phyloP scores from a whole-genome alignment of 2,329 filamentous ascomycete genomes.

The Colletotrichum magnum region DNA sequence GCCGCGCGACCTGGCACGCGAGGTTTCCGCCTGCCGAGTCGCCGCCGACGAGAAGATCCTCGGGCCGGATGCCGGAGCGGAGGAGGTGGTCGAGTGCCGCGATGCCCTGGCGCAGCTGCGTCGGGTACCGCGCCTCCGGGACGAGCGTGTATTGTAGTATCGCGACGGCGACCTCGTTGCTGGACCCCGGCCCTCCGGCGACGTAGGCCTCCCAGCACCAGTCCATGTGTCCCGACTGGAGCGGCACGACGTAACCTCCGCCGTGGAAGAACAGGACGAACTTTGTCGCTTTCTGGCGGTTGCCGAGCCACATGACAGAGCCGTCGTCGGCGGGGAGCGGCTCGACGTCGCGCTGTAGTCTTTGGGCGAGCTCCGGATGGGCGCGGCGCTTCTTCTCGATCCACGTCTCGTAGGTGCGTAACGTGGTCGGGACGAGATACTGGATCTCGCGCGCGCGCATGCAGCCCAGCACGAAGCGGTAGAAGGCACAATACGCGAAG shows the following conservation, averaged over 20 bases:
- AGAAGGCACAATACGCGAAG: slow-evolving; percentile 43
- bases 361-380: slow-evolving; percentile 10
- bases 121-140: slow-evolving; percentile 36
- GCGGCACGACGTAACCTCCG: slow-evolving; percentile 47
- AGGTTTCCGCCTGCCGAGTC: slow-evolving; percentile 56
- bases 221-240: slow-evolving; percentile 43
- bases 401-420: slow-evolving; percentile 44
- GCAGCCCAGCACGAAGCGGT: slow-evolving; percentile 32
- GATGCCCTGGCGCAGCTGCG: slow-evolving; percentile 34
- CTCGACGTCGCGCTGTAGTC: slow-evolving; percentile 22
- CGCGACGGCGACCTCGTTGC: slow-evolving; percentile 37
- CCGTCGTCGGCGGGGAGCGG: slow-evolving; percentile 26
- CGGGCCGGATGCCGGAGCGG: slow-evolving; percentile 46
- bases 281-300: slow-evolving; percentile 45
- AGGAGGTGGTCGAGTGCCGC: slow-evolving; percentile 50
- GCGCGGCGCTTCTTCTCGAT: slow-evolving; percentile 41
- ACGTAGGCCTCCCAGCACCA: slow-evolving; percentile 48
- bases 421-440: slow-evolving; percentile 40
- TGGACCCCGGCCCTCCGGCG: slow-evolving; percentile 18
- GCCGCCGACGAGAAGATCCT: slow-evolving; percentile 51
- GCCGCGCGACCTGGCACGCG: slow-evolving; percentile 49
- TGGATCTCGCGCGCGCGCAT: slow-evolving; percentile 43
- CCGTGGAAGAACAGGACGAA: slow-evolving; percentile 50
- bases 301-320: slow-evolving; percentile 48
- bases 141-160: slow-evolving; percentile 40